Conservation (phyloP, 108 stramenopile species). For the Chaetoceros muelleri region DNA sequence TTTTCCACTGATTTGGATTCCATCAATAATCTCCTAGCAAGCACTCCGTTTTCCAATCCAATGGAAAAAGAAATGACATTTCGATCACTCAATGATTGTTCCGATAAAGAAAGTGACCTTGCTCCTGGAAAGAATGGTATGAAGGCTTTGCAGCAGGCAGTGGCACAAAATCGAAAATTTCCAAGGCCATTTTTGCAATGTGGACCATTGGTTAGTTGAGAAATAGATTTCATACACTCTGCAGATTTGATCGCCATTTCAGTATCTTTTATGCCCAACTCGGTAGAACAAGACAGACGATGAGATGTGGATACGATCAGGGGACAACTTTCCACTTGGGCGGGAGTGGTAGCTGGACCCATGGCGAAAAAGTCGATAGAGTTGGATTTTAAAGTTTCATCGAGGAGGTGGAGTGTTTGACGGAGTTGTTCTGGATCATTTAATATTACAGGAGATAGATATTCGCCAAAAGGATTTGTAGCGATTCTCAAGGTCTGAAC, state of each 20-base stretch:
- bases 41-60: slow-evolving; percentile 73
- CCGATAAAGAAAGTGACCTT: slow-evolving; percentile 13
- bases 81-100: not conserved
- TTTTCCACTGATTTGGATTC: slow-evolving; percentile 31
- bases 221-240: slow-evolving; percentile 34
- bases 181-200: slow-evolving; percentile 43
- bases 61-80: slow-evolving; percentile 40
- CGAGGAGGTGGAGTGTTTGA: slow-evolving; percentile 21
- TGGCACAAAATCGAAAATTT: slow-evolving; percentile 73
- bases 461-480: slow-evolving; percentile 83
- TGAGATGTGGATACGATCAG: slow-evolving; percentile 29
- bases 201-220: slow-evolving; percentile 19
- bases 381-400: slow-evolving; percentile 22
- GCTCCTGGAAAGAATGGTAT: slow-evolving; percentile 83
- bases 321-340: slow-evolving; percentile 25
- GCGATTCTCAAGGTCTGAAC: slow-evolving; percentile 76
- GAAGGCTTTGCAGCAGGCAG: slow-evolving; percentile 19
- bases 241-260: slow-evolving; percentile 33
- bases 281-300: slow-evolving; percentile 54
- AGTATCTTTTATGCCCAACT: slow-evolving; percentile 27
- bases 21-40: slow-evolving; percentile 29
- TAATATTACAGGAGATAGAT: slow-evolving; percentile 17
- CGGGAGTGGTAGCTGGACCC: slow-evolving; percentile 40
- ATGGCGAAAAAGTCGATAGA: slow-evolving; percentile 56
- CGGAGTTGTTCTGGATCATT: not conserved